These are phyloP conservation scores for Hortaea werneckii DNA, from an alignment of 2,329 filamentous ascomycete genomes.

Conservation along the genomic window DNA sequence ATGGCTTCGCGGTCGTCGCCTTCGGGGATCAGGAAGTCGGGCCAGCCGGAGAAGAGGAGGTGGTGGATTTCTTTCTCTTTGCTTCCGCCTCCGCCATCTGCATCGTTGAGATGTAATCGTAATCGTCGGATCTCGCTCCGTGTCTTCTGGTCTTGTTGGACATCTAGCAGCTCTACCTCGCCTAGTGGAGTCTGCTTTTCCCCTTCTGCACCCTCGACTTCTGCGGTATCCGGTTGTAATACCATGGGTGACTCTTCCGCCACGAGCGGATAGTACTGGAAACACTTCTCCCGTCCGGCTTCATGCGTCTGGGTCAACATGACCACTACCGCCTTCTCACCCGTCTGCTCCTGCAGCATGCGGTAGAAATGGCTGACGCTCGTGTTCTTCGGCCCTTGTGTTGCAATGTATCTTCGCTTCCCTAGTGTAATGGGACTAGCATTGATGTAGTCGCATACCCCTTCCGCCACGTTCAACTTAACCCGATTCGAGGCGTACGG, in stretches of 20 bases:
- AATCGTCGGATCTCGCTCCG: conserved; percentile 67
- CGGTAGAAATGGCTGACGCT: conserved; percentile 82
- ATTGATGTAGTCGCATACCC: conserved; percentile 45
- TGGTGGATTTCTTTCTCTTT: conserved; percentile 66
- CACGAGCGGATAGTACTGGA: conserved; percentile 59
- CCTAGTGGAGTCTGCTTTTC: conserved; percentile 47
- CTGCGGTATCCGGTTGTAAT: conserved; percentile 14
- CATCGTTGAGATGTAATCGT: conserved; percentile 29
- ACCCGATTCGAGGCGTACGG: conserved; percentile 83
- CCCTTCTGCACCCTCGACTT: conserved; percentile 7
- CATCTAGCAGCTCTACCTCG: conserved; percentile 51
- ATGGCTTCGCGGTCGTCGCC: conserved; percentile 58
- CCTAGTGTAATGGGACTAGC: conserved; percentile 37
- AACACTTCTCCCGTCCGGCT: conserved; percentile 69
- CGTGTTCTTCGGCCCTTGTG: conserved; percentile 68
- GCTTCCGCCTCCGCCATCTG: conserved; percentile 25
- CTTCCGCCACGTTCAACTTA: conserved; percentile 65
- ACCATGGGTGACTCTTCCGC: conserved; percentile 18
- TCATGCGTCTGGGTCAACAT: conserved; percentile 92
- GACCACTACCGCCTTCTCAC: conserved; percentile 60
- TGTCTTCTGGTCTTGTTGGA: conserved; percentile 45
- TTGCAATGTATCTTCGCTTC: conserved; percentile 68
- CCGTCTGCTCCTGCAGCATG: conserved; percentile 68
- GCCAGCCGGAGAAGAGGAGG: conserved; percentile 78
- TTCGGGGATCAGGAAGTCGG: conserved; percentile 76